Conservation (phyloP, 2,329 filamentous ascomycete species). For the Fusarium pininemorale region DNA sequence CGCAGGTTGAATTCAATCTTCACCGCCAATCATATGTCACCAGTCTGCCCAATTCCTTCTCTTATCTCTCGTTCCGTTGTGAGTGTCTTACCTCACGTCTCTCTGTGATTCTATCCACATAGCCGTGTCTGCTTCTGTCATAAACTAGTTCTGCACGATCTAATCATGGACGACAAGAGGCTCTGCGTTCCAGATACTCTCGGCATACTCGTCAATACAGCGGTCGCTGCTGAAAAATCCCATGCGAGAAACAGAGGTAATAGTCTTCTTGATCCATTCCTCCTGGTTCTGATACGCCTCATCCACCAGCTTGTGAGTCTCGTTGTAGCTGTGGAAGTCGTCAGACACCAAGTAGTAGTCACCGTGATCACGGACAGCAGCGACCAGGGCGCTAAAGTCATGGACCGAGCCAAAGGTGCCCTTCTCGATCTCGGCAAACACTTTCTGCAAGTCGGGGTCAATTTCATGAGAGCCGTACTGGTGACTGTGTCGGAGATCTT, state of each 20-base stretch:
- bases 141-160: slow-evolving; percentile 1
- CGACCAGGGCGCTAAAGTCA: slow-evolving; percentile 83
- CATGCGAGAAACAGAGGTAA: slow-evolving; percentile 90
- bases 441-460: slow-evolving; percentile 78
- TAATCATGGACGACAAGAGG: slow-evolving; percentile 66
- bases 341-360: slow-evolving; percentile 98
- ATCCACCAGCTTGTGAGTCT: slow-evolving; percentile 91
- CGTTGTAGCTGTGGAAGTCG: slow-evolving; percentile 94
- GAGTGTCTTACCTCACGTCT: neutral
- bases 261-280: slow-evolving; percentile 90
- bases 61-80: slow-evolving; percentile 3
- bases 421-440: slow-evolving; percentile 84
- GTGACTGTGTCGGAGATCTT: slow-evolving; percentile 91
- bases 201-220: slow-evolving; percentile 97
- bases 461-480: slow-evolving; percentile 82
- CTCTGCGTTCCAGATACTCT: slow-evolving; percentile 97
- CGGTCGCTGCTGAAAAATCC: slow-evolving; percentile 96
- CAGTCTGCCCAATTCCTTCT: slow-evolving; percentile 25
- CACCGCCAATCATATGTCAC: neutral
- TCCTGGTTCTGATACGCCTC: slow-evolving; percentile 92
- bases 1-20: neutral
- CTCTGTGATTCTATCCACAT: slow-evolving; percentile 24
- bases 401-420: slow-evolving; percentile 82
- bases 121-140: slow-evolving; percentile 11
- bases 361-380: slow-evolving; percentile 88